A percentile compares a stretch with the other conserved stretches of the same genome.
These are phyloP conservation scores for Boletus austroedulis DNA, from an alignment of 1,284 basidiomycete species.

Conservation along the genomic window DNA sequence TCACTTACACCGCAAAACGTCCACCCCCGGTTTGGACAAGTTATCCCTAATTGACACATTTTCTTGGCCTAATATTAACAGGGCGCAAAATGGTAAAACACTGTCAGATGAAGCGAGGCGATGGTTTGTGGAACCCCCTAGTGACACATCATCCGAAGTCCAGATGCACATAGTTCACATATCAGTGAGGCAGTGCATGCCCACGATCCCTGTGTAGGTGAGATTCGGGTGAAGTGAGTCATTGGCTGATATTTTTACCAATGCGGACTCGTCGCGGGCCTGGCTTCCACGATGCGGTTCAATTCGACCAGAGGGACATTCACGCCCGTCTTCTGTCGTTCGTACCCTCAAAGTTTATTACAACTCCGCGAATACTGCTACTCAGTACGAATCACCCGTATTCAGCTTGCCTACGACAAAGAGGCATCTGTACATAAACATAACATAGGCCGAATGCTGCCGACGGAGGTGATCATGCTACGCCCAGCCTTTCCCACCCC, in stretches of 20 bases:
- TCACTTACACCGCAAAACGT: constrained; percentile 29
- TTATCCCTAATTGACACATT: constrained; percentile 31
- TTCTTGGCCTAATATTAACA: constrained; percentile 32
- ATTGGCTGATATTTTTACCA: constrained; percentile 34
- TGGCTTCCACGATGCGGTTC: constrained; percentile 12
- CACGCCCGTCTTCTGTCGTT: background rate
- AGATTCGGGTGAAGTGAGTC: constrained; percentile 10
- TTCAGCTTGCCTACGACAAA: background rate
- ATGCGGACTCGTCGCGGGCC: background rate
- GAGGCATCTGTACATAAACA: constrained; percentile 20
- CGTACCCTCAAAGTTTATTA: constrained; percentile 12
- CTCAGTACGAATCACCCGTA: background rate
- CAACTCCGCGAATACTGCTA: constrained; percentile 33
- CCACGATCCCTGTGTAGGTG: constrained; percentile 20
- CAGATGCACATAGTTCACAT: constrained; percentile 24
- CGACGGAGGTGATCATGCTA: constrained; percentile 1
- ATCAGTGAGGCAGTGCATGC: constrained; percentile 31
- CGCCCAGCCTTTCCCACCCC: constrained; percentile 9
- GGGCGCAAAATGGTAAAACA: constrained; percentile 27
- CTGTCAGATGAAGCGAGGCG: constrained; percentile 26
- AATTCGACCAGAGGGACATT: constrained; percentile 6
- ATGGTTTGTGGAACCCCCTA: constrained; percentile 21
- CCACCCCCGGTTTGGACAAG: constrained; percentile 30
- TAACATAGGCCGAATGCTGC: constrained; percentile 10
- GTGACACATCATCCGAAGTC: constrained; percentile 19